These are phyloP conservation scores for Fraxinus albicans DNA, from an alignment of 305 asterid species.

Conservation along the genomic window DNA sequence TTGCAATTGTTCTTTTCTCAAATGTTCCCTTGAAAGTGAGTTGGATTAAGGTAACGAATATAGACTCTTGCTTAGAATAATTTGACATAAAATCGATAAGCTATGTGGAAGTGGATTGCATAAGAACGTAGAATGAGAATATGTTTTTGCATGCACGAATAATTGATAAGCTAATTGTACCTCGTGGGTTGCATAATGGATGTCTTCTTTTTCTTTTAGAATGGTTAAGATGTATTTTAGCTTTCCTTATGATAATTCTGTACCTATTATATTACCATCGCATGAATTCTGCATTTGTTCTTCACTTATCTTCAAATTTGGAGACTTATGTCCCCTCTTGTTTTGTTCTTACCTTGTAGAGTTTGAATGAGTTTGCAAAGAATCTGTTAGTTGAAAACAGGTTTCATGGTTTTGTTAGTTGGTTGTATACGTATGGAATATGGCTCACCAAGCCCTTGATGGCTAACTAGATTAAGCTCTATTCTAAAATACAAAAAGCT, in stretches of 20 bases:
- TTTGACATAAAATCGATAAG: neutral
- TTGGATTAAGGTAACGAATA: neutral
- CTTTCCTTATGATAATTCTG: neutral
- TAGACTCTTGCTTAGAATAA: neutral
- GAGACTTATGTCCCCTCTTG: neutral
- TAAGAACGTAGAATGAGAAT: neutral
- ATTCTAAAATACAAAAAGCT: neutral
- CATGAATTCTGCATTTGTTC: neutral
- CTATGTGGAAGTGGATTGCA: neutral
- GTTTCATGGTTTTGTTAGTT: neutral
- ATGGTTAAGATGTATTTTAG: neutral
- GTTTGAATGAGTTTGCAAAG: neutral
- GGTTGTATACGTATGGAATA: neutral
- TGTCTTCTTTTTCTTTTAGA: neutral
- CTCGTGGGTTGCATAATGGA: neutral
- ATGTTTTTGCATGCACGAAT: neutral
- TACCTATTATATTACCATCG: neutral
- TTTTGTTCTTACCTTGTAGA: neutral
- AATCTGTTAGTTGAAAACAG: neutral
- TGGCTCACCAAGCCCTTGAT: neutral
- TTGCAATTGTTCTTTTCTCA: neutral
- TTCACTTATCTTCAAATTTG: neutral
- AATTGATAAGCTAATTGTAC: neutral
- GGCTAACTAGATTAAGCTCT: neutral
- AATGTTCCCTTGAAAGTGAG: neutral